Evolutionary conservation across 2,329 filamentous ascomycete genomes (phyloP), one percentile per base, ranked within the genome.

Genomic region (Ambrosiella beaveri): DNA sequence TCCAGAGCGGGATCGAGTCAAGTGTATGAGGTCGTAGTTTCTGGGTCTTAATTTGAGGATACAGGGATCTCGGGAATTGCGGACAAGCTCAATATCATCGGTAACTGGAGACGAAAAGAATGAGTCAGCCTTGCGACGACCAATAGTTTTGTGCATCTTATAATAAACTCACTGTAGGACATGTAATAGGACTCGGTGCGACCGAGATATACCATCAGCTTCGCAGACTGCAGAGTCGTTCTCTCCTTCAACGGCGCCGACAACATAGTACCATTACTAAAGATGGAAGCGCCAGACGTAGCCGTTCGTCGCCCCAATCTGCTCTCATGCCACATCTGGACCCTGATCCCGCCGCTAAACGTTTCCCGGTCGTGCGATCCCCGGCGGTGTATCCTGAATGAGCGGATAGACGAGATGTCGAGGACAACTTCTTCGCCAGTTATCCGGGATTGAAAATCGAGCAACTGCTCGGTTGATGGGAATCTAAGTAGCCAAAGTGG

Each of bases 321-420:
- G 11, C 13, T n/a, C 51, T 58, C 57, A 11, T 55, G 8, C 57
- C 57, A 58, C 19, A 58, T 19, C 41, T 58, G 57, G 13, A 58
- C 17, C 13, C 57, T 50, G n/a, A 58, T 39, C 7, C 37, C 40
- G 8, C 57, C 57, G 17, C 51, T 55, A 17, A 39, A 58, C 15
- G 15, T 55, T 12, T 58, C 39, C 35, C 11, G 38, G n/a, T 40
- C 4, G 27, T 39, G 27, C 9, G 12, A n/a, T 39, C 50, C 15
- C 38, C 35, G 5, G 7, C 35, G 35, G 6, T 44, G 9, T 8
- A 54, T 37, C 44, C 41, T 41, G 5, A 58, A 17, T n/a, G 57
- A 55, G 8, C 37, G 51, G 35, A 58, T 55, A 13, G 51, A 58
- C 7, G 57, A 55, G 8, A 58, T 51, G 9, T 55, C 41, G n/a